Evolutionary conservation across 2,329 filamentous ascomycete species (phyloP), one percentile per base, ranked within the genome.

Genomic region (Rutstroemia sydowiana): DNA sequence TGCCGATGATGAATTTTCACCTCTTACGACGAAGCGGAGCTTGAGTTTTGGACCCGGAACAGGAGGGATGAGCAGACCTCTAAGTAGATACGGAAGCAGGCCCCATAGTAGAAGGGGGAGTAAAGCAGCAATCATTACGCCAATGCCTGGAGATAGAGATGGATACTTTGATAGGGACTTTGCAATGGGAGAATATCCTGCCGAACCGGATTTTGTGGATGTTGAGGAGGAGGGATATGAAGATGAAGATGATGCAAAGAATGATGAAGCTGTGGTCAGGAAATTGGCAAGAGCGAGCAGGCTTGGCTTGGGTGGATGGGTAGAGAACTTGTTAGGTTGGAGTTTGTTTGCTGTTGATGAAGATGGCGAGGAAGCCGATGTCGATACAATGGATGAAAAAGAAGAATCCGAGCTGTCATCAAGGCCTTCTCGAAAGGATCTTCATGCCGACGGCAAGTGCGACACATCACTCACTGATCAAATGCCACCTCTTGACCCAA

Each of bases 281-380:
- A 73, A 75, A 52, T 70, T 85, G 5, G 75, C 84, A 31, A 73
- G 75, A 55, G 70, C 73, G 16, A 76, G 75, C 48, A 75, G 73
- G 44, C 68, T 72, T 7, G 75, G 76, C 8, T 66, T 77, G 37
- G 76, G 75, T 4, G 76, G 76, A 3, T 84, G 81, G 80, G 73
- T 86, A 54, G 76, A 76, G 54, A 75, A 69, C 54, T 66, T 83
- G 53, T 67, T 81, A 40, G 77, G 77, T 2, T 84, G 80, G 77
- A 77, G 75, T 26, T 70, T 85, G 9, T 84, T 84, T 63, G 73
- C 79, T 0, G 78, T 81, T 5, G 76, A 82, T 46, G 81, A 84
- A 63, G 75, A 78, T 52, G 79, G 78, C 2, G 77, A 81, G 47
- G 74, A 75, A 20, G 68, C 67, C 1, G 71, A 73, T 31, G 66